Evolutionary conservation across 1,284 basidiomycete genomes (phyloP).

Genomic region (Schizopora paradoxa): DNA sequence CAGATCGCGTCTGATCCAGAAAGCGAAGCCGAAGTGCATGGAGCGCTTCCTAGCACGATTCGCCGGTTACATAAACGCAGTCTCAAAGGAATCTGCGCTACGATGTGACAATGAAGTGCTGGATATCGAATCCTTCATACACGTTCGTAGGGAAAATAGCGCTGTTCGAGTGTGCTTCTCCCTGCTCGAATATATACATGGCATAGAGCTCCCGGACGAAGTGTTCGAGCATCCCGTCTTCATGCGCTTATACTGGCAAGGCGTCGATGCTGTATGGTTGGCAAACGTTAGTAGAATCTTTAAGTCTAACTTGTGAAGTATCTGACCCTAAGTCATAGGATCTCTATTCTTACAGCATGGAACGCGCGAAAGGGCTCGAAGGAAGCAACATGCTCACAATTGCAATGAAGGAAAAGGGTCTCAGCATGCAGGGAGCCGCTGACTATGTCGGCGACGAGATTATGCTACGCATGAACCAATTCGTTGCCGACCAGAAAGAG

Average conservation of each 20-base stretch:
- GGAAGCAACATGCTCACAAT: conserved; percentile 61
- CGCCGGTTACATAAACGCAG: conserved; percentile 32
- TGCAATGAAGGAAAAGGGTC: conserved; percentile 48
- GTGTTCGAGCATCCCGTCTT: conserved; percentile 51
- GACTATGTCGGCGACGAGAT: conserved; percentile 52
- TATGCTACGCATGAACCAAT: conserved; percentile 43
- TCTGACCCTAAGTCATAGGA: conserved; percentile 36
- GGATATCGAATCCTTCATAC: conserved; percentile 44
- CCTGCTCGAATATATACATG: conserved; percentile 53
- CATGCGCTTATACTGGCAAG: conserved; percentile 49
- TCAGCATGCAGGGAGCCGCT: conserved; percentile 52
- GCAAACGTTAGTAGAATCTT: conserved; percentile 47
- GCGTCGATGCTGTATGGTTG: conserved; percentile 62
- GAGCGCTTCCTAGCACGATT: conserved; percentile 32
- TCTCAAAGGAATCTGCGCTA: conserved; percentile 32
- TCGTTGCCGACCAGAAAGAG: conserved; percentile 35
- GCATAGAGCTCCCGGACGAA: conserved; percentile 55
- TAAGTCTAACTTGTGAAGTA: not conserved
- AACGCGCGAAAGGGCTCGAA: conserved; percentile 58
- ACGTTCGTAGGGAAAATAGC: conserved; percentile 60
- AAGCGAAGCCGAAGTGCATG: no score
- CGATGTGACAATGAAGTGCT: conserved; percentile 52
- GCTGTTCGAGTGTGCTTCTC: conserved; percentile 58
- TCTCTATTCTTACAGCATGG: conserved; percentile 68
- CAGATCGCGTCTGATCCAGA: no score